These are phyloP conservation scores for Discostella stelligeroides DNA, from an alignment of 108 stramenopile species.

Conservation along the genomic window DNA sequence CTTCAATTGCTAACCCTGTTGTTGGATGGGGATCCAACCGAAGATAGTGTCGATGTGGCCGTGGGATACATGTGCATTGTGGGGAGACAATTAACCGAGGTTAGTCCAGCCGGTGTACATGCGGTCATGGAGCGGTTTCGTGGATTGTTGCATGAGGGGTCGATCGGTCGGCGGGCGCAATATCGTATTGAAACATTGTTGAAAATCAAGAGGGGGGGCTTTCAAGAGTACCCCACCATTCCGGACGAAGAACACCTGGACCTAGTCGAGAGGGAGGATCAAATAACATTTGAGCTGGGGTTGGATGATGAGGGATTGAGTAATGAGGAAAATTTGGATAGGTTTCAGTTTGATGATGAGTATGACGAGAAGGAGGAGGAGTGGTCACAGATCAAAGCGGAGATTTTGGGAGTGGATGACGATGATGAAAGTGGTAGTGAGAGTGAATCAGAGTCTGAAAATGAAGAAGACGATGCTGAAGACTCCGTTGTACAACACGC, in stretches of 20 bases:
- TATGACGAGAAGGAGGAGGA: slow-evolving; percentile 87
- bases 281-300: slow-evolving; percentile 96
- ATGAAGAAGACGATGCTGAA: slow-evolving; percentile 59
- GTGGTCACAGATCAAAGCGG: slow-evolving; percentile 88
- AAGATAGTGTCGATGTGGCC: slow-evolving; percentile 97
- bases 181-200: slow-evolving; percentile 94
- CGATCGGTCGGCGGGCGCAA: slow-evolving; percentile 86
- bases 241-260: slow-evolving; percentile 87
- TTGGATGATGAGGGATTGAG: slow-evolving; percentile 93
- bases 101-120: slow-evolving; percentile 92
- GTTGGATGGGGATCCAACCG: slow-evolving; percentile 93
- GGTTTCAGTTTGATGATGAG: slow-evolving; percentile 76
- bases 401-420: slow-evolving; percentile 91
- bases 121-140: slow-evolving; percentile 96
- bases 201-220: slow-evolving; percentile 82
- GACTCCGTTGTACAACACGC: slow-evolving; percentile 33
- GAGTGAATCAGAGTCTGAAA: slow-evolving; percentile 57
- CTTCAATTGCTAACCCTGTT: slow-evolving; percentile 95
- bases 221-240: slow-evolving; percentile 83
- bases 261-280: slow-evolving; percentile 96
- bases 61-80: slow-evolving; percentile 89
- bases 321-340: slow-evolving; percentile 88
- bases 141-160: slow-evolving; percentile 92
- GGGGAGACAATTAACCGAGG: slow-evolving; percentile 83
- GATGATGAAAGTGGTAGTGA: slow-evolving; percentile 48